Base-by-base conservation (phyloP, 441 rosid genomes). In the Gossypium gossypioides region DNA sequence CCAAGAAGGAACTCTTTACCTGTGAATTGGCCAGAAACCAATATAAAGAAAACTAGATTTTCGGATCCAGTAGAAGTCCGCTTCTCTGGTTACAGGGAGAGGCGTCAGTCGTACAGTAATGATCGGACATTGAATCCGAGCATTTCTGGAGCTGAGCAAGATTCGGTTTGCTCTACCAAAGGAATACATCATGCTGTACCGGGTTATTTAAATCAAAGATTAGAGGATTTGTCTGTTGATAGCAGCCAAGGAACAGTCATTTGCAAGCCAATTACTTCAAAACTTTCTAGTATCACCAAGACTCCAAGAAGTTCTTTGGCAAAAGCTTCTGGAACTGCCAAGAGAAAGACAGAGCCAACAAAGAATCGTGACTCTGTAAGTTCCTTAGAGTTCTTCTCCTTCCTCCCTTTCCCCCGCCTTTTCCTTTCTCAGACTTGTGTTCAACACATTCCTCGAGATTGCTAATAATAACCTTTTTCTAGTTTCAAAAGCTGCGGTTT, bases 41-140 rank as follows among this genome's bases (percentile, higher is more conserved):
- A 86, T 69, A 62, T 75, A 19, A 88, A 82, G 86, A 89, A 81
- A 82, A 86, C 87, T 57, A 79, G 91, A 74, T 88, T 89, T 79
- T 78, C 85, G 3, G 89, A 80, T 64, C 76, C 84, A 21, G 79
- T 66, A 70, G 79, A 76, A 63, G 69, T 63, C 64, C 81, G 72
- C 48, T 69, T 74, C 58, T 68, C 81, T 6, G 48, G 80, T 18
- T 84, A 83, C 74, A 77, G 81, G 81, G 83, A 83, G 78, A 86
- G 80, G 77, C 84, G 80, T 46, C 67, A 76, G 76, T 87, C 89
- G 6, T 80, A 84, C 66, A 74, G 84, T 74, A 87, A 90, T 50
- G 85, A 90, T 73, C 84, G 89, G 82, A 85, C 89, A 76, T 80
- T 89, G 66, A 90, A 92, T 77, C 98, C 96, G 15, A 91, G 95